A percentile compares a stretch with the other conserved stretches of the same genome.
Conservation (phyloP, 768 basidiomycete genomes). For the Rhodosporidiobolus odoratus region DNA sequence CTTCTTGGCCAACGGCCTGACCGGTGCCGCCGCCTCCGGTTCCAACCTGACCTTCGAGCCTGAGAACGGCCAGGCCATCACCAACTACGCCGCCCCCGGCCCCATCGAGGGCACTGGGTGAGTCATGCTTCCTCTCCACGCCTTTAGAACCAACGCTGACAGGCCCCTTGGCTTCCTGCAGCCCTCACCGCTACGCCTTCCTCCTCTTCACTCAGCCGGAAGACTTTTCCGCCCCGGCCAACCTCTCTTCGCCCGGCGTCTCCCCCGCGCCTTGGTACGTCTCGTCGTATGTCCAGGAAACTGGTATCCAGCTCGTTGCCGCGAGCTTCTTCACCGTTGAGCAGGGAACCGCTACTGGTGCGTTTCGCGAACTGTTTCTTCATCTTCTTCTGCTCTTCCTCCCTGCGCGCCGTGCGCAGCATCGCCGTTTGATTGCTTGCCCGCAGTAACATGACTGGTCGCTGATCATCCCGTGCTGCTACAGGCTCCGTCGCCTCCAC, state of each 20-base stretch:
- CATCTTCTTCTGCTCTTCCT: background rate
- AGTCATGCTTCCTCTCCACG: background rate
- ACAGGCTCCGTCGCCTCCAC: conserved; percentile 28
- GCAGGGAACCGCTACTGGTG: conserved; percentile 26
- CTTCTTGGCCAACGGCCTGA: conserved; percentile 33
- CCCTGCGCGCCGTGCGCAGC: background rate
- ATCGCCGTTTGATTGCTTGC: too few relatives aligned
- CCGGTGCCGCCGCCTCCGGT: conserved; percentile 6
- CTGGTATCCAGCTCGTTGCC: conserved; percentile 32
- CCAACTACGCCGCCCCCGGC: conserved; percentile 27
- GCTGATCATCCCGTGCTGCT: background rate
- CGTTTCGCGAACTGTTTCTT: background rate
- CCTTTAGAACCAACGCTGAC: background rate
- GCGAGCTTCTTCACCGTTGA: conserved; percentile 36
- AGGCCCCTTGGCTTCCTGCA: background rate
- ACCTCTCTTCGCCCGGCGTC: conserved; percentile 23
- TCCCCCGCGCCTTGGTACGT: conserved; percentile 32
- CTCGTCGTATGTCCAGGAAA: conserved; percentile 21
- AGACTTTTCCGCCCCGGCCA: conserved; percentile 36
- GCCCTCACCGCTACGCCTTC: conserved; percentile 38
- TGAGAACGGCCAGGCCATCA: conserved; percentile 23
- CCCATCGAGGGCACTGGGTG: conserved; percentile 26
- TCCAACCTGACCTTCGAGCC: conserved; percentile 26
- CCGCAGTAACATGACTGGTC: too few relatives aligned
- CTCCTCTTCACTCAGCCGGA: conserved; percentile 37